phyloP scores from a whole-genome alignment of 441 rosid species.

The Euphorbia celastroides region DNA sequence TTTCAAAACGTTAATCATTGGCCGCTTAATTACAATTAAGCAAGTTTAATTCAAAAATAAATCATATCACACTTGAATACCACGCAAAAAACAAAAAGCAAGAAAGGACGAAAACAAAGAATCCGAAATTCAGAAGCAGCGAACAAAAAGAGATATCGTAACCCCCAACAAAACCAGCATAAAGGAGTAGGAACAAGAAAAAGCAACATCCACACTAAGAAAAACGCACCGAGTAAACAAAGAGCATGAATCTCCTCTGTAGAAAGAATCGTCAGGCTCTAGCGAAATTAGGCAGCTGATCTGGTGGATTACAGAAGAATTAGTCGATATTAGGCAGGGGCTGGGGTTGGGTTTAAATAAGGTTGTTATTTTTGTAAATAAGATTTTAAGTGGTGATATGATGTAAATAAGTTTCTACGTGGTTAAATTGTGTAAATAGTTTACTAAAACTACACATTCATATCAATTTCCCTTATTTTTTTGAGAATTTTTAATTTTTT shows the following conservation, averaged over 20 bases:
- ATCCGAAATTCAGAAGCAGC: conserved; percentile 12
- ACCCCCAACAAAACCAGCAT: background rate
- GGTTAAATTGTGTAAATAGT: too few relatives aligned
- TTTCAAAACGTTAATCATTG: too few relatives aligned
- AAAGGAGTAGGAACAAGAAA: conserved; percentile 6
- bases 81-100: conserved; percentile 17
- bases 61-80: conserved; percentile 24
- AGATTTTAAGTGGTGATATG: too few relatives aligned
- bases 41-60: too few relatives aligned
- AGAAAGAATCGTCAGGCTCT: conserved; percentile 1
- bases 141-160: conserved; percentile 9
- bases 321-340: too few relatives aligned
- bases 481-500: too few relatives aligned
- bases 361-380: too few relatives aligned
- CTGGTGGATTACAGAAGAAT: background rate
- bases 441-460: too few relatives aligned
- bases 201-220: conserved; percentile 17
- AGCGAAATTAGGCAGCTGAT: background rate
- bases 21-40: too few relatives aligned
- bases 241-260: conserved; percentile 6
- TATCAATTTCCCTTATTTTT: too few relatives aligned
- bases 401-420: too few relatives aligned
- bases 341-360: too few relatives aligned
- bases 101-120: conserved; percentile 13
- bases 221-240: conserved; percentile 20